Conservation (phyloP, 2,329 filamentous ascomycete genomes). For the Aspergillus versicolor region DNA sequence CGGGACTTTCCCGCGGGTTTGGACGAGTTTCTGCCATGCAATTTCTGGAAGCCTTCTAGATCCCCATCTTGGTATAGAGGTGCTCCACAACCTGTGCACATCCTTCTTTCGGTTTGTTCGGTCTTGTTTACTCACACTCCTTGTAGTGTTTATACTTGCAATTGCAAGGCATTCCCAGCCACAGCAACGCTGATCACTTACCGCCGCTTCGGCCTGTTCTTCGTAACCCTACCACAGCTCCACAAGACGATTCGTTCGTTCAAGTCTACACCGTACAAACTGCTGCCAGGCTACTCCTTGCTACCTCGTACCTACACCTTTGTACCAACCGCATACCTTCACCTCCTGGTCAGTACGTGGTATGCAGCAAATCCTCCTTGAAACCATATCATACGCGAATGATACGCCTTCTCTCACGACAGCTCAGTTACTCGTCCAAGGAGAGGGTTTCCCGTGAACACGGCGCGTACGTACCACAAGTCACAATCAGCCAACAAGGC, state of each 20-base stretch:
- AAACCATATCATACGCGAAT: background rate
- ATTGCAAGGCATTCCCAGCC: conserved; percentile 1
- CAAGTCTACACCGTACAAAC: background rate
- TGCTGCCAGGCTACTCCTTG: background rate
- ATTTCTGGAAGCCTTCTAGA: conserved; percentile 3
- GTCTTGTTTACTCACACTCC: background rate
- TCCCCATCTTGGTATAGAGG: background rate
- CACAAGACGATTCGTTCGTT: background rate
- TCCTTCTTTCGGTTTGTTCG: background rate
- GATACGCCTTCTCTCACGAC: background rate
- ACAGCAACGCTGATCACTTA: background rate
- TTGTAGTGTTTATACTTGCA: too few relatives aligned
- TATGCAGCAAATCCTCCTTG: background rate
- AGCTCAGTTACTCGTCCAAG: background rate
- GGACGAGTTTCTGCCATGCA: background rate
- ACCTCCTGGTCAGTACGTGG: background rate
- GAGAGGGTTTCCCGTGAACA: too few relatives aligned
- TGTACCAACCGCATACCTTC: background rate
- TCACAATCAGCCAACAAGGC: background rate
- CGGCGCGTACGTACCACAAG: background rate
- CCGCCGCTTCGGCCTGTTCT: background rate
- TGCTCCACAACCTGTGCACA: conserved; percentile 1
- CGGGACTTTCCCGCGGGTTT: background rate
- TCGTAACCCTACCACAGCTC: background rate
- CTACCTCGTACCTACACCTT: background rate